These are phyloP conservation scores for Lactifluus subvellereus DNA, from an alignment of 768 basidiomycete species.

Conservation along the genomic window DNA sequence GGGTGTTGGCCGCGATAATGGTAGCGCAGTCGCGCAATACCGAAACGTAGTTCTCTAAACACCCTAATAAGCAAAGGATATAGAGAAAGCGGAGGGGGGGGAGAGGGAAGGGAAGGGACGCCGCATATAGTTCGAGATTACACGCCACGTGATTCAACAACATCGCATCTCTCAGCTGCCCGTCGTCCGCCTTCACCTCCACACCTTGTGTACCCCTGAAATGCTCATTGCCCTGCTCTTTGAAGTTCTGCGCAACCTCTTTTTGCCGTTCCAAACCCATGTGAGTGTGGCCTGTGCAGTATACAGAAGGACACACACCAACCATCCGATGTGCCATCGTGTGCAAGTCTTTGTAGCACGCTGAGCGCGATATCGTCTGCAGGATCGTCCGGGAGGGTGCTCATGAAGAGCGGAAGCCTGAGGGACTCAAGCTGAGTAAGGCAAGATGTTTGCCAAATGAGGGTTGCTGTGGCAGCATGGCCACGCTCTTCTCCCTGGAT, in stretches of 20 bases:
- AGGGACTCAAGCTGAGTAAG: slow-evolving; percentile 51
- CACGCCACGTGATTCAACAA: slow-evolving; percentile 90
- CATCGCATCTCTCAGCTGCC: slow-evolving; percentile 53
- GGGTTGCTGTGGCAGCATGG: slow-evolving; percentile 17
- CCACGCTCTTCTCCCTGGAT: background rate
- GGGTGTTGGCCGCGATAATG: slow-evolving; percentile 55
- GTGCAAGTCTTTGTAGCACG: slow-evolving; percentile 77
- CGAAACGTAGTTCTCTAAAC: slow-evolving; percentile 77
- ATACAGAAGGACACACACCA: slow-evolving; percentile 31
- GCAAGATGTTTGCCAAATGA: slow-evolving; percentile 36
- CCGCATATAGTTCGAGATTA: slow-evolving; percentile 79
- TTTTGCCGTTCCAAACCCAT: background rate
- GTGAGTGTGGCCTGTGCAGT: background rate
- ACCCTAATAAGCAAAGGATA: background rate
- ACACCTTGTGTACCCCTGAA: slow-evolving; percentile 83
- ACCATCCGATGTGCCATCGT: slow-evolving; percentile 96
- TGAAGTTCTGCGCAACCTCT: slow-evolving; percentile 92
- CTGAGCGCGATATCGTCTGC: slow-evolving; percentile 61
- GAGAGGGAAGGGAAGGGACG: background rate
- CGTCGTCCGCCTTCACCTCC: slow-evolving; percentile 73
- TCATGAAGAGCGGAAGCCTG: slow-evolving; percentile 97
- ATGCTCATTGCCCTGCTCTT: slow-evolving; percentile 93
- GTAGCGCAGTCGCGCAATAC: slow-evolving; percentile 82
- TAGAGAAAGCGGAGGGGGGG: background rate
- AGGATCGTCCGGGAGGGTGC: slow-evolving; percentile 65